A percentile compares a stretch with the other conserved stretches of the same genome.
Evolutionary conservation across 805 yeast genomes (phyloP).

Genomic region (Starmera pachycereana): DNA sequence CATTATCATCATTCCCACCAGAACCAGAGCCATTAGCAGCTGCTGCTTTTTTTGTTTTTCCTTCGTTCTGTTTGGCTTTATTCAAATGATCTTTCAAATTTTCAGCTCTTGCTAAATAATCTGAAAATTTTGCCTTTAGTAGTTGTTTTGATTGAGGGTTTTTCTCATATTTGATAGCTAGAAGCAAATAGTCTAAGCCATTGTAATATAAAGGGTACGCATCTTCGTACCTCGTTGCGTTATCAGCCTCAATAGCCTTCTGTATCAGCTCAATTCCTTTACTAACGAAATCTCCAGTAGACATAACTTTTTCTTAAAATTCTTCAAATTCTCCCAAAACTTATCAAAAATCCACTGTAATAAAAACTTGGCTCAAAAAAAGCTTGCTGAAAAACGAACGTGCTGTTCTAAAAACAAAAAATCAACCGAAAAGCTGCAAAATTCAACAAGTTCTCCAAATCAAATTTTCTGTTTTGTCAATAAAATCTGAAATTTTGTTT

Average conservation of each 20-base stretch:
- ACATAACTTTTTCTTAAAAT: constrained; percentile 14
- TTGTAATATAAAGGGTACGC: constrained; percentile 89
- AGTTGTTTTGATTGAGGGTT: constrained; percentile 83
- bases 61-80: constrained; percentile 37
- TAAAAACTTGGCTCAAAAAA: too few species aligned
- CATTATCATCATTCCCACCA: constrained; percentile 36
- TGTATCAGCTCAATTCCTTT: constrained; percentile 95
- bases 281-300: constrained; percentile 67
- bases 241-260: constrained; percentile 90
- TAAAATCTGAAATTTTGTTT: too few species aligned
- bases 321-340: too few species aligned
- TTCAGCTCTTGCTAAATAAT: constrained; percentile 87
- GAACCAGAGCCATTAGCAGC: constrained; percentile 42
- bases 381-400: too few species aligned
- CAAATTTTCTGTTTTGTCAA: too few species aligned
- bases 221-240: constrained; percentile 82
- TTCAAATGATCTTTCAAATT: constrained; percentile 85
- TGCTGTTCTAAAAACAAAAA: too few species aligned
- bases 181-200: constrained; percentile 90
- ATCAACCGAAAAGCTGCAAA: too few species aligned
- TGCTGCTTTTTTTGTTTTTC: constrained; percentile 41
- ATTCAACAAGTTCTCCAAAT: too few species aligned
- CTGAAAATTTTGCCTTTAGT: constrained; percentile 81
- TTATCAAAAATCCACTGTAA: too few species aligned
- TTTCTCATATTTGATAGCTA: constrained; percentile 91